A percentile compares a stretch with the other conserved stretches of the same genome.
phyloP scores from a whole-genome alignment of 2,329 filamentous ascomycete species.

The Pseudocercospora fuligena region DNA sequence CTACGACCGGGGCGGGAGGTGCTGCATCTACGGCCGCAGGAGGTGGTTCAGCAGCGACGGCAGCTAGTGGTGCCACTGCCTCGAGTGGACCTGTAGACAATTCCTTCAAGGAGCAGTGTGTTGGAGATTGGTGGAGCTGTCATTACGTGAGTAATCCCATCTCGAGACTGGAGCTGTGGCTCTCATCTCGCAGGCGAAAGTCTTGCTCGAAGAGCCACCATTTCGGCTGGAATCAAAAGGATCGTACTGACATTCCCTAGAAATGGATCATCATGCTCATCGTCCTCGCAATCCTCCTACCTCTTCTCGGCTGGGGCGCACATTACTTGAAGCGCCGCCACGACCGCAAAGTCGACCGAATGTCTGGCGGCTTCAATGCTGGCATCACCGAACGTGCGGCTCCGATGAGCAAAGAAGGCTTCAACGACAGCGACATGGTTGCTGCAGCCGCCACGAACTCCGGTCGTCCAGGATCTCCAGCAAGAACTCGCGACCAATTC shows the following conservation, averaged over 20 bases:
- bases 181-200: not conserved
- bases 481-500: slow-evolving; percentile 38
- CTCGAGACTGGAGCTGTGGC: not conserved
- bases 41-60: slow-evolving; percentile 5
- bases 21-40: slow-evolving; percentile 2
- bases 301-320: slow-evolving; percentile 68
- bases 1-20: slow-evolving; percentile 20
- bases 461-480: slow-evolving; percentile 29
- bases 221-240: not conserved
- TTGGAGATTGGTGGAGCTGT: slow-evolving; percentile 34
- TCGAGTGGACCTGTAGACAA: slow-evolving; percentile 3
- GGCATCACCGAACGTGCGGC: slow-evolving; percentile 42
- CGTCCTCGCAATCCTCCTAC: slow-evolving; percentile 71
- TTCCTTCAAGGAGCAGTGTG: slow-evolving; percentile 9
- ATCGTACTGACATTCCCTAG: slow-evolving; percentile 29
- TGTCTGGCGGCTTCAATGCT: slow-evolving; percentile 41
- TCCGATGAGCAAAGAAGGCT: slow-evolving; percentile 23
- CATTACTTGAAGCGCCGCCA: slow-evolving; percentile 76
- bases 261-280: slow-evolving; percentile 84
- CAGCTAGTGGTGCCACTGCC: not conserved
- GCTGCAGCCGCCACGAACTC: slow-evolving; percentile 8
- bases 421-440: slow-evolving; percentile 18
- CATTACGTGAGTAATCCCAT: slow-evolving; percentile 30
- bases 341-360: slow-evolving; percentile 67
- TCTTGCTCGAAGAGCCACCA: not conserved